These are phyloP conservation scores for Chlorella ohadii DNA, from an alignment of 139 green algal genomes.

Conservation along the genomic window DNA sequence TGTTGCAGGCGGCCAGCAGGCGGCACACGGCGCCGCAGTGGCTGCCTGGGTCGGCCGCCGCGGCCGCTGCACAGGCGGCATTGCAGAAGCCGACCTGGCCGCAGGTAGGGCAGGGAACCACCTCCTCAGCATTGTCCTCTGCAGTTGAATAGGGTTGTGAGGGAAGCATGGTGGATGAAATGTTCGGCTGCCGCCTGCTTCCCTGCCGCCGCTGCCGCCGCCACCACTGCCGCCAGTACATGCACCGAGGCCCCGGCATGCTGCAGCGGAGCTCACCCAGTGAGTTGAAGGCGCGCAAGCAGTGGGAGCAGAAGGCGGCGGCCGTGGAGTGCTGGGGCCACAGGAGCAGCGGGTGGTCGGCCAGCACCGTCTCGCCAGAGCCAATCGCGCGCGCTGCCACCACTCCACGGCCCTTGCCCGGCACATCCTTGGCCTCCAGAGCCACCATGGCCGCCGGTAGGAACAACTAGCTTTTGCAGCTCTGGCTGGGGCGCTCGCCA, in stretches of 20 bases:
- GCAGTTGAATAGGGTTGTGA: not conserved
- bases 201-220: too few relatives aligned
- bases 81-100: constrained; percentile 32
- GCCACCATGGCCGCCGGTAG: too few relatives aligned
- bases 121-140: not conserved
- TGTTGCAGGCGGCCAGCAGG: constrained; percentile 38
- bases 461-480: too few relatives aligned
- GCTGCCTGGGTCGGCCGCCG: constrained; percentile 41
- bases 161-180: too few relatives aligned
- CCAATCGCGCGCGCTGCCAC: not conserved
- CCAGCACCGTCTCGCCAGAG: constrained; percentile 38
- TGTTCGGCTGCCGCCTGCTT: too few relatives aligned
- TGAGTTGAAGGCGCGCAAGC: constrained; percentile 35
- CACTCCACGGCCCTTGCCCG: constrained; percentile 22
- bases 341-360: constrained; percentile 30
- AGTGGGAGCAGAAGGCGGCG: constrained; percentile 35
- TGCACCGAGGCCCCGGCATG: too few relatives aligned
- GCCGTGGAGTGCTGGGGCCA: constrained; percentile 35
- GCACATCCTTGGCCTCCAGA: not conserved
- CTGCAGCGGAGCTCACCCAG: not conserved
- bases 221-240: too few relatives aligned
- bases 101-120: constrained; percentile 12
- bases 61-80: constrained; percentile 26
- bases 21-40: constrained; percentile 39
- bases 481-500: too few relatives aligned